phyloP scores from a whole-genome alignment of 257 asterid species.

The Jasminum sambac region DNA sequence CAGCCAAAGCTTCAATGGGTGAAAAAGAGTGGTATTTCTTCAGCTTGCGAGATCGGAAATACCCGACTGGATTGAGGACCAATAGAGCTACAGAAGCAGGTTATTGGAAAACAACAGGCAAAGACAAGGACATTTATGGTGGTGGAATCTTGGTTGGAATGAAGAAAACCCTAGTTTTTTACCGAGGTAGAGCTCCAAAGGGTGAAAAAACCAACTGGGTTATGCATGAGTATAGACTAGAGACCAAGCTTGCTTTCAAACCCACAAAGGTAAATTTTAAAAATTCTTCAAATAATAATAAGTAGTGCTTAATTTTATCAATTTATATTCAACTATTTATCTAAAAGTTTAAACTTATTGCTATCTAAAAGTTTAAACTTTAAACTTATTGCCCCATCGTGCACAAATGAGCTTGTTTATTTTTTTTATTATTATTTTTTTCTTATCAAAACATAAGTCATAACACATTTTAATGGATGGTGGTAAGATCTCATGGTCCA shows the following conservation, averaged over 20 bases:
- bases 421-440: no score
- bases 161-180: slow-evolving; percentile 88
- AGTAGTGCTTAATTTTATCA: no score
- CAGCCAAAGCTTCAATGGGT: slow-evolving; percentile 88
- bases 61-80: slow-evolving; percentile 75
- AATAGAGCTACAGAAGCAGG: slow-evolving; percentile 86
- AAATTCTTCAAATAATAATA: no score
- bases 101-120: slow-evolving; percentile 87
- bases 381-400: no score
- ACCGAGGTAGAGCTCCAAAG: slow-evolving; percentile 85
- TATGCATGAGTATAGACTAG: slow-evolving; percentile 78
- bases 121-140: slow-evolving; percentile 72
- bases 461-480: no score
- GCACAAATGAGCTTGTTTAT: no score
- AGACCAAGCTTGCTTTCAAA: slow-evolving; percentile 50
- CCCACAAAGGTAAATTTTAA: slow-evolving; percentile 48
- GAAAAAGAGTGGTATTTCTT: slow-evolving; percentile 89
- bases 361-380: no score
- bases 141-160: slow-evolving; percentile 64
- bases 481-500: no score
- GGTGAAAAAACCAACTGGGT: slow-evolving; percentile 92
- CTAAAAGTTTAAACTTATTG: no score
- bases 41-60: slow-evolving; percentile 72
- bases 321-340: no score
- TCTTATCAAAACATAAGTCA: no score